Percentiles rank a stretch among this genome's conserved stretches.
Evolutionary conservation across 2,329 filamentous ascomycete species (phyloP).

Genomic region (Blastomyces silverae): DNA sequence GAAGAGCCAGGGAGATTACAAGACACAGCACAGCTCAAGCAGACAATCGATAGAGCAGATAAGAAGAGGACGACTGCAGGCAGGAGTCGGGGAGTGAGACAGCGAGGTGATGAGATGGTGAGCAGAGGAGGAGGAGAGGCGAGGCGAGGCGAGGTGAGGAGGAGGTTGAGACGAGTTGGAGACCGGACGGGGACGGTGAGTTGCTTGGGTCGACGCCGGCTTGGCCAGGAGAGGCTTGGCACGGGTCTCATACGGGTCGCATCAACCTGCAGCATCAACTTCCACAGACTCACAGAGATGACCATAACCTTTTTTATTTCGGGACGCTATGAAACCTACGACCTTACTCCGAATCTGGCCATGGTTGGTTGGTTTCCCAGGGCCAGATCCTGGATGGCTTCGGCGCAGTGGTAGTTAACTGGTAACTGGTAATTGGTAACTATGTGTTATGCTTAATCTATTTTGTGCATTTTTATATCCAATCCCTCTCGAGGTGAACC

Average conservation of each 20-base stretch:
- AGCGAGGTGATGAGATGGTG: neutral
- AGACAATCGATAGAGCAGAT: neutral
- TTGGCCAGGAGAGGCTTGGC: conserved; percentile 5
- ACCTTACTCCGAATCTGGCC: neutral
- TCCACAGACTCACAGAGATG: no score
- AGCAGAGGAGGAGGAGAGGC: neutral
- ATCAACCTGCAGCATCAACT: conserved; percentile 1
- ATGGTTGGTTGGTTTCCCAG: conserved; percentile 2
- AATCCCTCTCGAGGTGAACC: neutral
- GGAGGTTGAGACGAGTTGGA: neutral
- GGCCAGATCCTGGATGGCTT: neutral
- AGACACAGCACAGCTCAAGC: neutral
- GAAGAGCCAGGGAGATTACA: neutral
- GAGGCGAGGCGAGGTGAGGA: neutral
- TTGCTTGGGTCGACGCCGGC: neutral
- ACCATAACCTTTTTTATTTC: neutral
- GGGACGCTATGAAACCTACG: neutral
- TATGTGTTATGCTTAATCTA: neutral
- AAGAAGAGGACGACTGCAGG: neutral
- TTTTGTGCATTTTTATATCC: neutral
- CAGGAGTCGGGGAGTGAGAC: neutral
- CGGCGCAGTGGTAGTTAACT: no score
- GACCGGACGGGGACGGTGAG: conserved; percentile 1
- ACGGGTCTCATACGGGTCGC: conserved; percentile 1
- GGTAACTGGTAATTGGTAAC: neutral